phyloP scores from a whole-genome alignment of 192 early-diverging fungal species.

The Kickxella alabastrina region DNA sequence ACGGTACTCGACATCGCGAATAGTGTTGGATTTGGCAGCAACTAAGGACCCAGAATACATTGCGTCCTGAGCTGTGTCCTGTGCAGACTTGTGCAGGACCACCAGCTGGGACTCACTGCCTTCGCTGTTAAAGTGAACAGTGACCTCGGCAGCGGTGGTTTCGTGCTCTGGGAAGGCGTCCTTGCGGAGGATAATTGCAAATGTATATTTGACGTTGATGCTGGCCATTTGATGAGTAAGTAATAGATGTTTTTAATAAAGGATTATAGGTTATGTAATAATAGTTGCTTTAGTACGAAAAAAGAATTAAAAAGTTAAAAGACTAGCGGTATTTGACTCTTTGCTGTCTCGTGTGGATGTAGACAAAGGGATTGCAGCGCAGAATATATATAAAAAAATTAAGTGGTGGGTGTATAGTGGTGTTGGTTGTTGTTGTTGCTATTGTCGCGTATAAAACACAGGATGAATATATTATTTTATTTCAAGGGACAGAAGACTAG shows the following conservation, averaged over 20 bases:
- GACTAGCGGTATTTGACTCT: no score
- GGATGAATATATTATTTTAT: no score
- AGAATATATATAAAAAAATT: not conserved
- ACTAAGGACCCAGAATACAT: slow-evolving; percentile 12
- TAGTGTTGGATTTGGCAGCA: slow-evolving; percentile 9
- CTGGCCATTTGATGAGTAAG: slow-evolving; percentile 4
- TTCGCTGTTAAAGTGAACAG: slow-evolving; percentile 10
- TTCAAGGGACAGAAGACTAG: no score
- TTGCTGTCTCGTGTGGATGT: no score
- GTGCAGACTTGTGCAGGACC: slow-evolving; percentile 5
- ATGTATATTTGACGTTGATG: slow-evolving; percentile 17
- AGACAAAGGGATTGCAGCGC: not conserved
- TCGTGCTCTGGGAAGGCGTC: slow-evolving; percentile 3
- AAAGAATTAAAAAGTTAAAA: not conserved
- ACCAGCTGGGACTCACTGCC: slow-evolving; percentile 10
- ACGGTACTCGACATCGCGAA: slow-evolving; percentile 15
- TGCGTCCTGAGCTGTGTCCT: not conserved
- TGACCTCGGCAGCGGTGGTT: slow-evolving; percentile 16
- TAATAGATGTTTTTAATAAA: slow-evolving; percentile 1
- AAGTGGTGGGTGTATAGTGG: no score
- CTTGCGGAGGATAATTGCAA: slow-evolving; percentile 9
- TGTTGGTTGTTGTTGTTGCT: no score
- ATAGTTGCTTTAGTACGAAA: not conserved
- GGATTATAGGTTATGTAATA: slow-evolving; percentile 2
- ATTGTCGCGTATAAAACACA: no score